A percentile compares a stretch with the other conserved stretches of the same genome.
phyloP scores from a whole-genome alignment of 176 grass and related monocot species.

The Oryza glaberrima region DNA sequence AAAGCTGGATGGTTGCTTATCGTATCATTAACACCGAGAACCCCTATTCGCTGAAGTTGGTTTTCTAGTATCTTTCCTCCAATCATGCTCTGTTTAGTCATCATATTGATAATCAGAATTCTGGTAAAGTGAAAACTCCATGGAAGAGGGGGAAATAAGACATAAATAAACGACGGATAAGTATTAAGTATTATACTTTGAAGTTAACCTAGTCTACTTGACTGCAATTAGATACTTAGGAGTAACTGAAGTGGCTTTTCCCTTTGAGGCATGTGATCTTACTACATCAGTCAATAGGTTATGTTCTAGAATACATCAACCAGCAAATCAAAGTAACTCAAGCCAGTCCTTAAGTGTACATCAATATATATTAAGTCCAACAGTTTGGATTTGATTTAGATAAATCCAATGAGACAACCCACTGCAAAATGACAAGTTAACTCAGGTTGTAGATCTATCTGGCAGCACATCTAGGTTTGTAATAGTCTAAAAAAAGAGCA shows the following conservation, averaged over 20 bases:
- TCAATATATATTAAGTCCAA: background rate
- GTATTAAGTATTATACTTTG: background rate
- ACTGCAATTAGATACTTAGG: conserved; percentile 10
- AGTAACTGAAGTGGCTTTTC: conserved; percentile 10
- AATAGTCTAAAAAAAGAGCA: background rate
- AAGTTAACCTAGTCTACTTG: background rate
- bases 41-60: conserved; percentile 68
- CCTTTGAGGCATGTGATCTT: conserved; percentile 15
- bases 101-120: conserved; percentile 43
- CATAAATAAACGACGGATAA: conserved; percentile 21
- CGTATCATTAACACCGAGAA: conserved; percentile 63
- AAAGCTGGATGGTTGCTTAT: conserved; percentile 76
- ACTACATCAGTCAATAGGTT: conserved; percentile 19
- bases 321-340: conserved; percentile 8
- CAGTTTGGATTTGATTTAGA: conserved; percentile 27
- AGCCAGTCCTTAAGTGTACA: conserved; percentile 1
- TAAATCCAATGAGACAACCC: background rate
- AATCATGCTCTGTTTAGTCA: conserved; percentile 85
- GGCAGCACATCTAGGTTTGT: background rate
- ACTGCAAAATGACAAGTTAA: conserved; percentile 2
- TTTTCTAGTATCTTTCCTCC: conserved; percentile 80
- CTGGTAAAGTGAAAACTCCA: conserved; percentile 13
- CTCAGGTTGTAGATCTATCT: background rate
- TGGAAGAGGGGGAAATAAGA: conserved; percentile 7
- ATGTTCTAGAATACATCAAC: conserved; percentile 5